Evolutionary conservation across 1,284 basidiomycete species (phyloP), one percentile per base, ranked within the genome.

Genomic region (Cystobasidium sp.): DNA sequence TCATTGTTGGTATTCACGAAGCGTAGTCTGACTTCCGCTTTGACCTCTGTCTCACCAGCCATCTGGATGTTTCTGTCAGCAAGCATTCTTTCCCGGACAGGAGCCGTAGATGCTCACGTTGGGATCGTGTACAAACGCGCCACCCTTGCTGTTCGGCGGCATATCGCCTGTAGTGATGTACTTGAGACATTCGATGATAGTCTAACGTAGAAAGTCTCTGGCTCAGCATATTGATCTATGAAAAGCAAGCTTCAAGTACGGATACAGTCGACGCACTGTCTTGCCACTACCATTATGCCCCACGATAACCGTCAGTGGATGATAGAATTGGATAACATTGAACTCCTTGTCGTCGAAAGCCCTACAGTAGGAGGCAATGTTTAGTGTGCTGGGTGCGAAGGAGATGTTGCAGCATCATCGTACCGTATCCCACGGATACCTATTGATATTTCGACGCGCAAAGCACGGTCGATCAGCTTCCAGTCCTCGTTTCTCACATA

Each of bases 251-350:
- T 31, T 1, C 31, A 31, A 31, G 5, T 31, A 31, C 31, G 31
- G 39, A 51, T 5, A 20, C 8, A 31, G 5, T 59, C 16, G 2
- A 77, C 84, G 80, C 66, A 87, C 87, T 20, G 97, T 99, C 85
- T 99, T 99, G 65, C 97, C 97, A 78, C 92, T 95, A 16, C 97
- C 97, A 84, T 99, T 99, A 85, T 96, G 93, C 6, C 97, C 97
- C 8, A 99, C 95, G 78, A 99, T 99, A 81, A 99, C 95, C 0
- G 97, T 99, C 70, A 99, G 91, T 1, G 97, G 97, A 16, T 90
- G 90, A 84, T 94, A 97, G 85, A 99, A 99, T 82, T 99, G 93
- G 82, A 99, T 97, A 79, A 98, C 89, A 14, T 94, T 88, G 76
- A 97, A 88, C 78, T 91, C 88, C 80, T 97, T 97, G 87, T 97